Conservation (phyloP, 2,329 filamentous ascomycete genomes). For the Scedosporium dehoogii region DNA sequence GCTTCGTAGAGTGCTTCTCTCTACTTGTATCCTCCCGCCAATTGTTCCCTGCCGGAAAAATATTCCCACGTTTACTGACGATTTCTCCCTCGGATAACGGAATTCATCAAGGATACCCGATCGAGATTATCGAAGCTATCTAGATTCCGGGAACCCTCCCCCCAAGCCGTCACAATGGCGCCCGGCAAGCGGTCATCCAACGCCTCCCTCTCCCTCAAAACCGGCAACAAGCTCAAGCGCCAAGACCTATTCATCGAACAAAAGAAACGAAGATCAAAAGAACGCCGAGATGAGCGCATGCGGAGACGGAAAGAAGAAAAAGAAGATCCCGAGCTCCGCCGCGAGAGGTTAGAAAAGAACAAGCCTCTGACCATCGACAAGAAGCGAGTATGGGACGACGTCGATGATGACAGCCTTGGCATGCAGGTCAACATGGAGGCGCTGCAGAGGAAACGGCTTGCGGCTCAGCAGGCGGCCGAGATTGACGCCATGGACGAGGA, state of each 20-base stretch:
- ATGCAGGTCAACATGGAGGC: constrained; percentile 48
- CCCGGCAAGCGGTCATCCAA: constrained; percentile 12
- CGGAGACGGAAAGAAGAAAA: constrained; percentile 76
- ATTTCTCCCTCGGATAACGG: background rate
- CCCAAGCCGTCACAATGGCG: constrained; percentile 13
- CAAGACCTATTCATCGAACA: constrained; percentile 68
- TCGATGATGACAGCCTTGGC: constrained; percentile 40
- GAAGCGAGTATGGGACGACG: constrained; percentile 82
- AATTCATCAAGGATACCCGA: background rate
- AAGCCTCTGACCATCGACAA: constrained; percentile 72
- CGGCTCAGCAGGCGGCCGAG: constrained; percentile 34
- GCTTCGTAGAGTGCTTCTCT: background rate
- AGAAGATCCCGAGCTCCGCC: constrained; percentile 66
- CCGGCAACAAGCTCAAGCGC: constrained; percentile 70
- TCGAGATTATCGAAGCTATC: background rate
- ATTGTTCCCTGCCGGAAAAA: background rate
- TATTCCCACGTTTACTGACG: background rate
- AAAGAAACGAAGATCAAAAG: constrained; percentile 66
- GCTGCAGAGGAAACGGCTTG: constrained; percentile 40
- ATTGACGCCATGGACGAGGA: constrained; percentile 35
- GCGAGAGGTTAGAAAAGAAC: constrained; percentile 66
- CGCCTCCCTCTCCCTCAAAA: constrained; percentile 29
- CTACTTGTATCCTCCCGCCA: background rate
- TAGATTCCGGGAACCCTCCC: background rate
- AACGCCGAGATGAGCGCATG: constrained; percentile 67